Evolutionary conservation across 495 filamentous ascomycete genomes (phyloP).

Genomic region (Amphirosellinia nigrospora): DNA sequence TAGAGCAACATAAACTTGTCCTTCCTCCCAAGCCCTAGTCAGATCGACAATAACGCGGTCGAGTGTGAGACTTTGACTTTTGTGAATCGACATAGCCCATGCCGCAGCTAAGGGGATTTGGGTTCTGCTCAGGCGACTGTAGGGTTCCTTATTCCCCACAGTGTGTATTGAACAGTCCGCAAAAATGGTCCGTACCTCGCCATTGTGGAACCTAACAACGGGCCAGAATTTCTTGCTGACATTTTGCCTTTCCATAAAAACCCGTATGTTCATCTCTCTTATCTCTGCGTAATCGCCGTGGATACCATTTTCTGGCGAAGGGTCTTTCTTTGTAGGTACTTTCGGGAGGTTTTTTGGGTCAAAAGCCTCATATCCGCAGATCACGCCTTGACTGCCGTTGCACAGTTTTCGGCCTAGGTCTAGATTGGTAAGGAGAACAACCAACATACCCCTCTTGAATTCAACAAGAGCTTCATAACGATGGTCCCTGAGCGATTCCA

Average conservation of each 20-base stretch:
- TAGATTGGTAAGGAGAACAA: constrained; percentile 95
- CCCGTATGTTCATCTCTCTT: constrained; percentile 39
- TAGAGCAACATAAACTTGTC: constrained; percentile 81
- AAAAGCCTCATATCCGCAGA: constrained; percentile 76
- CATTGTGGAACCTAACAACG: constrained; percentile 72
- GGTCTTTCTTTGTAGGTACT: constrained; percentile 27
- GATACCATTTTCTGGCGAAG: constrained; percentile 22
- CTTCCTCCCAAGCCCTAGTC: constrained; percentile 85
- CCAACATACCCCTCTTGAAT: constrained; percentile 86
- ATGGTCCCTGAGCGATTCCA: constrained; percentile 66
- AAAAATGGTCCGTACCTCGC: constrained; percentile 45
- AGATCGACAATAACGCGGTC: constrained; percentile 91
- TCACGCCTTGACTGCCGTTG: constrained; percentile 87
- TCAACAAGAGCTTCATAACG: constrained; percentile 55
- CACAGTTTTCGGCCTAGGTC: constrained; percentile 73
- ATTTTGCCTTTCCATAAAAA: constrained; percentile 37
- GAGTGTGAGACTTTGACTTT: constrained; percentile 92
- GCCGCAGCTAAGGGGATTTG: constrained; percentile 86
- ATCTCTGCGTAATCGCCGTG: constrained; percentile 51
- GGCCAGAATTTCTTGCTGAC: constrained; percentile 62
- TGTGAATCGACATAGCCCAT: constrained; percentile 95
- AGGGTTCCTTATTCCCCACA: constrained; percentile 52
- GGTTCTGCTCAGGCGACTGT: constrained; percentile 73
- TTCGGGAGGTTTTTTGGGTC: constrained; percentile 62
- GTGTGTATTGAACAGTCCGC: constrained; percentile 56